Percentiles rank a stretch among this genome's conserved stretches.
Conservation (phyloP, 495 filamentous ascomycete species). For the Neurospora discreta region DNA sequence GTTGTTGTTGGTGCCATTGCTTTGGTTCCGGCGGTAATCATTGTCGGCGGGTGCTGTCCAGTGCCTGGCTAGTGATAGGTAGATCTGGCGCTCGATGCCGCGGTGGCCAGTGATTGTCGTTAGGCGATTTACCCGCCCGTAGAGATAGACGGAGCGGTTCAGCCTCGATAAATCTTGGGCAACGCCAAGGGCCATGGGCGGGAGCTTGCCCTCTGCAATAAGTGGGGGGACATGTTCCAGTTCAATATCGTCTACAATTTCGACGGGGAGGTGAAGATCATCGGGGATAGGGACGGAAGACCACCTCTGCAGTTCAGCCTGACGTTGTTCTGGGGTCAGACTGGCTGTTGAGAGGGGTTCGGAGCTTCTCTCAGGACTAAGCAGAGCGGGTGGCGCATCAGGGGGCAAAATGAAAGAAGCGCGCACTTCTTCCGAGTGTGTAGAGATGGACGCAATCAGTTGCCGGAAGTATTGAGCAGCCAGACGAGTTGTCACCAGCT, state of each 20-base stretch:
- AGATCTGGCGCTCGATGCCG: slow-evolving; percentile 21
- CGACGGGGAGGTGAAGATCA: slow-evolving; percentile 16
- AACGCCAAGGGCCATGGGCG: slow-evolving; percentile 16
- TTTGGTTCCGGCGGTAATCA: neutral
- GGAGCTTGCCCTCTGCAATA: slow-evolving; percentile 8
- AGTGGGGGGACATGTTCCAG: slow-evolving; percentile 7
- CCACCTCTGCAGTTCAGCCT: slow-evolving; percentile 11
- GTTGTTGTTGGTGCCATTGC: neutral
- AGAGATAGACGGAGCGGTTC: slow-evolving; percentile 21
- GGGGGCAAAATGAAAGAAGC: slow-evolving; percentile 21
- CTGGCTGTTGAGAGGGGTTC: neutral
- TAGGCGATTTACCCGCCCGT: slow-evolving; percentile 18
- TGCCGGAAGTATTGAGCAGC: slow-evolving; percentile 28
- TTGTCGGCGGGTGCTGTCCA: slow-evolving; percentile 4
- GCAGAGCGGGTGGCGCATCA: neutral
- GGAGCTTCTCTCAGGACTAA: neutral
- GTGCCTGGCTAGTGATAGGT: slow-evolving; percentile 15
- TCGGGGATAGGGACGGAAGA: slow-evolving; percentile 15
- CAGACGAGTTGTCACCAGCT: slow-evolving; percentile 25
- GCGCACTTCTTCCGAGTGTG: slow-evolving; percentile 25
- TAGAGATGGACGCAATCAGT: slow-evolving; percentile 28
- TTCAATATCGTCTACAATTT: slow-evolving; percentile 18
- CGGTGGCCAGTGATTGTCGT: slow-evolving; percentile 22
- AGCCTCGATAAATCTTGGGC: slow-evolving; percentile 17
- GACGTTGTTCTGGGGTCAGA: slow-evolving; percentile 1